Evolutionary conservation across 352 stramenopile species (phyloP).

Genomic region (Pythium rhizo-oryzae): DNA sequence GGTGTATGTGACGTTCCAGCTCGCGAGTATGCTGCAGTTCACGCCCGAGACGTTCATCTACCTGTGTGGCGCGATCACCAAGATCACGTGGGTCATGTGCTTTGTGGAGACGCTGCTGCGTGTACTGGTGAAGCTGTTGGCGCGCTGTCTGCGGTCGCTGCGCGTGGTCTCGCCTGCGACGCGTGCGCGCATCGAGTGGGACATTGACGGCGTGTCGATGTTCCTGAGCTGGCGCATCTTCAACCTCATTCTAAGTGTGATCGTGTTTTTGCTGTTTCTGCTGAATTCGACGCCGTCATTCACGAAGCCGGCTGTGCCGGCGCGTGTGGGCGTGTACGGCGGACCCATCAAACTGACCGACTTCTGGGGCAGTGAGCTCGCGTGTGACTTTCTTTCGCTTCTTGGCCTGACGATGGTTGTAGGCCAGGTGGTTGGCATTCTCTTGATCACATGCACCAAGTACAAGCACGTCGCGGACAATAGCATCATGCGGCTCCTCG

Average conservation of each 20-base stretch:
- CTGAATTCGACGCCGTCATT: constrained; percentile 39
- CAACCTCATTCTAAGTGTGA: constrained; percentile 45
- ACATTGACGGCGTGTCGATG: constrained; percentile 43
- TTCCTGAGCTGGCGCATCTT: constrained; percentile 62
- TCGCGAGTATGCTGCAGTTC: constrained; percentile 49
- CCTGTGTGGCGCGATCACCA: constrained; percentile 45
- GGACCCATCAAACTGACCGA: constrained; percentile 34
- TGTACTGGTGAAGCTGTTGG: constrained; percentile 34
- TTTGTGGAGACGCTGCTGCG: constrained; percentile 41
- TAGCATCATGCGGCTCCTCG: constrained; percentile 44
- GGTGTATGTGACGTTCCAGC: constrained; percentile 45
- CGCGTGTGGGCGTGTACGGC: constrained; percentile 40
- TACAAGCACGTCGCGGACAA: constrained; percentile 53
- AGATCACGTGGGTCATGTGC: constrained; percentile 65
- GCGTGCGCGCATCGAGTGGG: constrained; percentile 45
- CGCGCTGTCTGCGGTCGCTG: constrained; percentile 36
- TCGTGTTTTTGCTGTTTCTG: constrained; percentile 41
- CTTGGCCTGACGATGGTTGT: constrained; percentile 36
- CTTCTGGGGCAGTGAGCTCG: constrained; percentile 62
- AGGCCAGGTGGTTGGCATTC: constrained; percentile 33
- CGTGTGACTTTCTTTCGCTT: constrained; percentile 47
- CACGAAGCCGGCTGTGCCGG: constrained; percentile 34
- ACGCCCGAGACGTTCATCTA: constrained; percentile 62
- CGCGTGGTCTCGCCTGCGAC: constrained; percentile 37
- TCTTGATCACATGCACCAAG: constrained; percentile 34